Conservation (phyloP, 306 rosid species). For the Vicia faba region DNA sequence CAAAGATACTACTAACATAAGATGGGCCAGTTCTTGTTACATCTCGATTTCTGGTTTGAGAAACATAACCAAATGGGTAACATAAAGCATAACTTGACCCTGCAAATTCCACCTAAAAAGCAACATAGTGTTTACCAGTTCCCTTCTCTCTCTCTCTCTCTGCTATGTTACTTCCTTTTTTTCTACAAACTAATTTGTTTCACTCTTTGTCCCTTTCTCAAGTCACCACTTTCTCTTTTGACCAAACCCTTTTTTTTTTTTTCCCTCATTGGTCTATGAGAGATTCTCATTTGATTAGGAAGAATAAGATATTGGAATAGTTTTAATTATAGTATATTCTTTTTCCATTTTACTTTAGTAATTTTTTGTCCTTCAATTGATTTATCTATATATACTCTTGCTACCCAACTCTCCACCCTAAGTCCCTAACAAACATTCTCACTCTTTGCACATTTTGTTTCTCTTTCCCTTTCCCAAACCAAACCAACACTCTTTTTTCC, state of each 20-base stretch:
- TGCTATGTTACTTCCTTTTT: conserved; percentile 32
- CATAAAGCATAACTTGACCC: conserved; percentile 47
- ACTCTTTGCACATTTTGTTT: neutral
- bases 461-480: conserved; percentile 23
- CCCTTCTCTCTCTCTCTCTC: conserved; percentile 48
- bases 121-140: conserved; percentile 47
- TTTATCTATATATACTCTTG: conserved; percentile 45
- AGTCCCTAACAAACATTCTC: conserved; percentile 29
- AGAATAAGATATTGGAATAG: neutral
- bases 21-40: neutral
- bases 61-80: conserved; percentile 43
- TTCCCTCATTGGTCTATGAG: conserved; percentile 29
- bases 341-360: conserved; percentile 25
- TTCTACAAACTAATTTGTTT: conserved; percentile 30
- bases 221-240: conserved; percentile 51
- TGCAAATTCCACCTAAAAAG: conserved; percentile 55
- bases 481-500: conserved; percentile 24
- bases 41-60: conserved; percentile 36
- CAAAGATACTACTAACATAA: neutral
- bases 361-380: conserved; percentile 24
- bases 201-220: conserved; percentile 43
- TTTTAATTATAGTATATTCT: conserved; percentile 14
- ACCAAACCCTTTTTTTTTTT: conserved; percentile 45
- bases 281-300: neutral
- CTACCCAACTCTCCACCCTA: conserved; percentile 36